Evolutionary conservation across 1,284 basidiomycete genomes (phyloP).

Genomic region (Ceratorhiza oryzae-sativae): DNA sequence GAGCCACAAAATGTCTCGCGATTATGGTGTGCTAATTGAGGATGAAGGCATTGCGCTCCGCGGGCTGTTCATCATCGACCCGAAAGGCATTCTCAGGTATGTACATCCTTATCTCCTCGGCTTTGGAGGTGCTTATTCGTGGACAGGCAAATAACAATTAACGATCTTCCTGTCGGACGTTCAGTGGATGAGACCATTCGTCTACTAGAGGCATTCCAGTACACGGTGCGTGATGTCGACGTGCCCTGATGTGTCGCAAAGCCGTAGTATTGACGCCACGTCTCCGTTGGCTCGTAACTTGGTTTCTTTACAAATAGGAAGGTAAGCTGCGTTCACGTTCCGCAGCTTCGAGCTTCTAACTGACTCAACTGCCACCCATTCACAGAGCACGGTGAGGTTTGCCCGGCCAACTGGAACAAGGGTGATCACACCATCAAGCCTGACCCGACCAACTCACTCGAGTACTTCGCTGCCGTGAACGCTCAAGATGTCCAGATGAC

Average conservation of each 20-base stretch:
- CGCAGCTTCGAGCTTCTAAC: neutral
- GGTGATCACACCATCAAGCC: constrained; percentile 79
- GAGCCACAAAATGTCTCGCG: constrained; percentile 56
- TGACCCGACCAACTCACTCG: constrained; percentile 71
- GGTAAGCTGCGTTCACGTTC: constrained; percentile 15
- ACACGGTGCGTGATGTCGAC: constrained; percentile 62
- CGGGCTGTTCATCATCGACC: constrained; percentile 89
- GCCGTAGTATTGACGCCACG: constrained; percentile 1
- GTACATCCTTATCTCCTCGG: constrained; percentile 41
- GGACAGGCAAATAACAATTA: constrained; percentile 79
- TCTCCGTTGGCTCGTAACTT: constrained; percentile 5
- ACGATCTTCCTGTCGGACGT: constrained; percentile 89
- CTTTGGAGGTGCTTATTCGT: constrained; percentile 8
- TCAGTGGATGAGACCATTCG: constrained; percentile 90
- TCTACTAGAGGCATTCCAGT: constrained; percentile 90
- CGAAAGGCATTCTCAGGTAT: constrained; percentile 78
- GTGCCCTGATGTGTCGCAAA: neutral
- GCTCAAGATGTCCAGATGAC: constrained; percentile 36
- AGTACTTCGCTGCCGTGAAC: constrained; percentile 65
- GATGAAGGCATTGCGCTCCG: constrained; percentile 86
- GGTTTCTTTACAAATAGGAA: constrained; percentile 28
- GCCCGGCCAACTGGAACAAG: constrained; percentile 86
- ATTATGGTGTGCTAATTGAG: constrained; percentile 86
- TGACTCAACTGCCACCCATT: neutral
- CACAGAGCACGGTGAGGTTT: constrained; percentile 85